phyloP scores from a whole-genome alignment of 352 stramenopile genomes.

The Globisporangium heterothallicum region DNA sequence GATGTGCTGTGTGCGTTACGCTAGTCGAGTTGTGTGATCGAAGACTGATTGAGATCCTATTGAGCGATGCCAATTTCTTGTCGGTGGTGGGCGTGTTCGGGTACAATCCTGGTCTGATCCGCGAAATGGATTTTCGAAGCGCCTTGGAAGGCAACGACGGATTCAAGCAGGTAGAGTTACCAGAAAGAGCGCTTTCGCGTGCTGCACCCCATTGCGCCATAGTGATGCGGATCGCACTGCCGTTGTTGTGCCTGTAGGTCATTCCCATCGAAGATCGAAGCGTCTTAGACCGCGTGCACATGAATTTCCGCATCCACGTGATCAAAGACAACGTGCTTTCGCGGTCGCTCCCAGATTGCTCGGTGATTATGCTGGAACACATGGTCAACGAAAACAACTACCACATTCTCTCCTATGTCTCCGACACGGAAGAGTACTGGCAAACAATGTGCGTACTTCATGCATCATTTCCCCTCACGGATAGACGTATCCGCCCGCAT shows the following conservation, averaged over 20 bases:
- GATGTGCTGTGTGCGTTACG: not conserved
- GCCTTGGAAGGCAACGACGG: constrained; percentile 49
- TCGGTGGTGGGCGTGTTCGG: constrained; percentile 79
- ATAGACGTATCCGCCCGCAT: too few species aligned
- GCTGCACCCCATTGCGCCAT: not conserved
- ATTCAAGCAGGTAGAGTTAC: constrained; percentile 53
- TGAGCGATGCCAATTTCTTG: constrained; percentile 75
- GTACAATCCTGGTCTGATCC: constrained; percentile 71
- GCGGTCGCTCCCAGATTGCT: constrained; percentile 67
- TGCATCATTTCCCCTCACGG: not conserved
- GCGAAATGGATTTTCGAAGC: constrained; percentile 68
- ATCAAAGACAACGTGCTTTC: constrained; percentile 85
- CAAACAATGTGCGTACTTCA: constrained; percentile 41
- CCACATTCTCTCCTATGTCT: constrained; percentile 79
- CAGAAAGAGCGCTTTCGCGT: not conserved
- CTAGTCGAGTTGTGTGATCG: constrained; percentile 76
- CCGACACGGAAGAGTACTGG: constrained; percentile 66
- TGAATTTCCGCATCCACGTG: constrained; percentile 85
- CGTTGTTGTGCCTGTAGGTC: constrained; percentile 27
- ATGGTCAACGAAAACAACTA: constrained; percentile 86
- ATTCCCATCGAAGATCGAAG: constrained; percentile 56
- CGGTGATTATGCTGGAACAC: constrained; percentile 73
- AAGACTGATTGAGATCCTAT: constrained; percentile 54
- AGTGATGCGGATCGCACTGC: not conserved
- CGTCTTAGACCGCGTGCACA: constrained; percentile 70